Evolutionary conservation across 2,329 filamentous ascomycete species (phyloP).

Genomic region (Cladobotryum mycophilum): DNA sequence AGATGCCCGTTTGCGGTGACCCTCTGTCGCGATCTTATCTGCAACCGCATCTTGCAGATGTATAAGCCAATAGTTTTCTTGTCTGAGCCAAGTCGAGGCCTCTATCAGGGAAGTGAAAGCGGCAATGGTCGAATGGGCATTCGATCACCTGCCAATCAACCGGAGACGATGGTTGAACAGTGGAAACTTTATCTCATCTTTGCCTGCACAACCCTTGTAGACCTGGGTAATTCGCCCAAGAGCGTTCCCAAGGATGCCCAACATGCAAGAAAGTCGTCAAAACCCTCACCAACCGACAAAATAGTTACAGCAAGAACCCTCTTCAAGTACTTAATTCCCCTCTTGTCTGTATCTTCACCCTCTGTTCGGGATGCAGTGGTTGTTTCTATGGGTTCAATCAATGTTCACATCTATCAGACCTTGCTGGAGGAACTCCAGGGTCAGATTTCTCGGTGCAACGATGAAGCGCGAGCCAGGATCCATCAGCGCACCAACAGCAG

Average conservation of each 20-base stretch:
- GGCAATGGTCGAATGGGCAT: constrained; percentile 45
- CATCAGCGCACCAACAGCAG: constrained; percentile 83
- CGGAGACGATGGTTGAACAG: constrained; percentile 87
- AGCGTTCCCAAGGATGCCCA: constrained; percentile 50
- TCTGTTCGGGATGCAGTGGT: constrained; percentile 88
- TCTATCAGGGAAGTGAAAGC: constrained; percentile 53
- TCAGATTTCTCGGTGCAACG: constrained; percentile 77
- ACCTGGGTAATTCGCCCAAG: constrained; percentile 56
- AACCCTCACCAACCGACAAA: constrained; percentile 60
- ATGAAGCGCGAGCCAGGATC: constrained; percentile 79
- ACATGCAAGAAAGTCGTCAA: constrained; percentile 77
- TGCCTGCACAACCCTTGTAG: constrained; percentile 89
- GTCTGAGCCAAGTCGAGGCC: constrained; percentile 64
- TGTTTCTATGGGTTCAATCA: constrained; percentile 86
- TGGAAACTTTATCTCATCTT: constrained; percentile 98
- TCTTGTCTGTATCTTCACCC: constrained; percentile 71
- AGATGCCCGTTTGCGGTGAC: constrained; percentile 88
- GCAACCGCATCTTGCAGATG: constrained; percentile 87
- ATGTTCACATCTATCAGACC: constrained; percentile 85
- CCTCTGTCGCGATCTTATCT: constrained; percentile 84
- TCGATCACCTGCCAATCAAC: constrained; percentile 62
- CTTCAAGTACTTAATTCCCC: constrained; percentile 85
- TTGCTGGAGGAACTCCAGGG: constrained; percentile 85
- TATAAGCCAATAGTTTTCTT: constrained; percentile 75
- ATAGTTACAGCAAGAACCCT: constrained; percentile 83